phyloP scores from a whole-genome alignment of 2,329 filamentous ascomycete species.

The Pseudonectria foliicola region DNA sequence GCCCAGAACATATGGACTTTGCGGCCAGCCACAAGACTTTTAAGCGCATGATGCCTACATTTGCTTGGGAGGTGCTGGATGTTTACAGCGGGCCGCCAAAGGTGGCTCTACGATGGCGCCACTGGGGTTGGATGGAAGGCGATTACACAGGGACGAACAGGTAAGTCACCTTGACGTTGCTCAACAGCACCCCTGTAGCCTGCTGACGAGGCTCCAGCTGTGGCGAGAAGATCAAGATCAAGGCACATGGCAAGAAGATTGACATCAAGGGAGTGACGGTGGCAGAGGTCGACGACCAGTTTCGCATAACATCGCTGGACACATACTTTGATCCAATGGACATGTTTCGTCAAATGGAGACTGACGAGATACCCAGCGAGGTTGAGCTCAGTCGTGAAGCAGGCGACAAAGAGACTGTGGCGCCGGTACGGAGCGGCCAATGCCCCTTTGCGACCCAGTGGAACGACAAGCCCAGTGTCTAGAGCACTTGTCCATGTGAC shows the following conservation, averaged over 20 bases:
- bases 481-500: no score
- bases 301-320: slow-evolving; percentile 51
- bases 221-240: slow-evolving; percentile 55
- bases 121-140: slow-evolving; percentile 61
- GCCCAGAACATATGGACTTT: slow-evolving; percentile 54
- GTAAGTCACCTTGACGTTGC: slow-evolving; percentile 34
- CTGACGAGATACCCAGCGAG: no score
- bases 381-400: no score
- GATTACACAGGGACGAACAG: slow-evolving; percentile 59
- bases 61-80: slow-evolving; percentile 64
- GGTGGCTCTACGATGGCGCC: slow-evolving; percentile 59
- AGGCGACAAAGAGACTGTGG: no score
- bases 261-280: slow-evolving; percentile 59
- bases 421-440: no score
- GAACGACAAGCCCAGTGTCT: no score
- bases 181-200: not conserved
- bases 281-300: slow-evolving; percentile 52
- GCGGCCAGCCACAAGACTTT: slow-evolving; percentile 61
- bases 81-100: slow-evolving; percentile 58
- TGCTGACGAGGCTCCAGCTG: slow-evolving; percentile 33
- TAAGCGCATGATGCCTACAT: slow-evolving; percentile 66
- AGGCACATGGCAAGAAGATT: slow-evolving; percentile 53
- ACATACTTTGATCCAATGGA: slow-evolving; percentile 60
- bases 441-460: no score
- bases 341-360: slow-evolving; percentile 57